Conservation (phyloP, 352 stramenopile genomes). For the Phytophthora podocarpi region DNA sequence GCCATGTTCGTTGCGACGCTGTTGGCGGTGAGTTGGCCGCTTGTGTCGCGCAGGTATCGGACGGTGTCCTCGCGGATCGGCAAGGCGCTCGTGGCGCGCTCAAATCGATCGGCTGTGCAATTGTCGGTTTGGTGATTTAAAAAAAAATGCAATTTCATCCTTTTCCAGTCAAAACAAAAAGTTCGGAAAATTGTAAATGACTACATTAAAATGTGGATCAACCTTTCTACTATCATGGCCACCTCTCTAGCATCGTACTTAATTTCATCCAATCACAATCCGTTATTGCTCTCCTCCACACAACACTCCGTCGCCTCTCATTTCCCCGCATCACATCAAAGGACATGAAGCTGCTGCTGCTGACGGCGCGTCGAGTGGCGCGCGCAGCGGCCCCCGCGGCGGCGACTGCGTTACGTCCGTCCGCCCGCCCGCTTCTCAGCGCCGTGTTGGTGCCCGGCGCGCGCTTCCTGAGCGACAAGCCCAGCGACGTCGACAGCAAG, state of each 20-base stretch:
- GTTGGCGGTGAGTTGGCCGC: conserved; percentile 10
- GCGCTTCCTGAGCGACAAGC: conserved; percentile 31
- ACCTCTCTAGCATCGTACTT: no score
- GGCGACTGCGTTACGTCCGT: conserved; percentile 6
- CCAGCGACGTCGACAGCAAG: not conserved
- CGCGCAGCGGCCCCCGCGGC: conserved; percentile 22
- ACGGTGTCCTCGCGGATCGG: not conserved
- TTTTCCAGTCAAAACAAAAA: no score
- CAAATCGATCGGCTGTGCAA: conserved; percentile 32
- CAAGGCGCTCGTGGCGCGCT: conserved; percentile 24
- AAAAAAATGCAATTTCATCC: no score
- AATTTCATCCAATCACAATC: conserved; percentile 21
- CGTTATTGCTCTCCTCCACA: conserved; percentile 14
- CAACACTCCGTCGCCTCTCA: conserved; percentile 22
- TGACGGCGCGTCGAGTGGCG: conserved; percentile 36
- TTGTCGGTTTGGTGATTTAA: no score
- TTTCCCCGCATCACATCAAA: conserved; percentile 10
- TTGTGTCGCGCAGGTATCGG: not conserved
- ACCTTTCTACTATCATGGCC: no score
- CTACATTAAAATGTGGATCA: no score
- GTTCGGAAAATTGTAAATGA: no score
- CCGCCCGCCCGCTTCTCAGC: conserved; percentile 12
- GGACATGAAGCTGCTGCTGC: conserved; percentile 59
- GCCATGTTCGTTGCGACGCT: conserved; percentile 25
- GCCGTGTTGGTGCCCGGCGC: conserved; percentile 5